Evolutionary conservation across 2,329 filamentous ascomycete genomes (phyloP).

Genomic region (Claviceps sorghi): DNA sequence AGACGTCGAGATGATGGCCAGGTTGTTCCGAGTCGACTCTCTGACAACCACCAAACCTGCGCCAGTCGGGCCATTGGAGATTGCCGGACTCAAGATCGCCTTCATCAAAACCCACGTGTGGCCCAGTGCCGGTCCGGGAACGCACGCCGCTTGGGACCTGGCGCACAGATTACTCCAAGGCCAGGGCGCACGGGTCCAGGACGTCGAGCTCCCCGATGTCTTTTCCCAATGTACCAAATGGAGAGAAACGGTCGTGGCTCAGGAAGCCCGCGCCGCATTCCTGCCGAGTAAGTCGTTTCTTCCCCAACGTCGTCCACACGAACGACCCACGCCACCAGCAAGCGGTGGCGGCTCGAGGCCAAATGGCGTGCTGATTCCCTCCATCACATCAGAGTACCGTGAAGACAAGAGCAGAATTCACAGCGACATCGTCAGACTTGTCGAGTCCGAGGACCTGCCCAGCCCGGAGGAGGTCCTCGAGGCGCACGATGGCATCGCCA

Average conservation of each 20-base stretch:
- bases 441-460: slow-evolving; percentile 31
- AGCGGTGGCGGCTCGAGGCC: background rate
- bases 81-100: slow-evolving; percentile 38
- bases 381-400: slow-evolving; percentile 36
- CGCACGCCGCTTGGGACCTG: slow-evolving; percentile 24
- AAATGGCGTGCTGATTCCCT: slow-evolving; percentile 20
- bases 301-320: background rate
- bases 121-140: slow-evolving; percentile 28
- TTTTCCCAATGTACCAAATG: slow-evolving; percentile 35
- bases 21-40: slow-evolving; percentile 38
- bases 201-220: slow-evolving; percentile 35
- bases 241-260: slow-evolving; percentile 15
- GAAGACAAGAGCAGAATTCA: slow-evolving; percentile 32
- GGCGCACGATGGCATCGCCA: slow-evolving; percentile 38
- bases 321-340: too few relatives aligned
- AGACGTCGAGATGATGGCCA: slow-evolving; percentile 42
- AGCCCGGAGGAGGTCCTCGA: slow-evolving; percentile 33
- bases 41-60: slow-evolving; percentile 25
- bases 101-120: slow-evolving; percentile 40
- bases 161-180: slow-evolving; percentile 24
- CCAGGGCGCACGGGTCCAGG: slow-evolving; percentile 40
- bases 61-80: slow-evolving; percentile 10
- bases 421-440: slow-evolving; percentile 29
- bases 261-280: slow-evolving; percentile 7
- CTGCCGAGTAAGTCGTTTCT: slow-evolving; percentile 6